A percentile compares a stretch with the other conserved stretches of the same genome.
Conservation (phyloP, 306 rosid genomes). For the Lablab purpureus region DNA sequence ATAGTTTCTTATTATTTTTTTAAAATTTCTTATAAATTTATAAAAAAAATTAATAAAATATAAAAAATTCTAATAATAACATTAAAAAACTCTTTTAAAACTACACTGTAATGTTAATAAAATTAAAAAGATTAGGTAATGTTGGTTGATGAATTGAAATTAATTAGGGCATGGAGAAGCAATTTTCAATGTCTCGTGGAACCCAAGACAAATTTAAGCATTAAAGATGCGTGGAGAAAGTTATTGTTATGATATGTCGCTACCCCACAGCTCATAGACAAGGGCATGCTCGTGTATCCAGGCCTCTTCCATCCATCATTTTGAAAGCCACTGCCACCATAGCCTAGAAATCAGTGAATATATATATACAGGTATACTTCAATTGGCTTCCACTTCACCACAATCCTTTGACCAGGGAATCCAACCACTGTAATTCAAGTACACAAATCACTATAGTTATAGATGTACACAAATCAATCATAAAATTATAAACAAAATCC, state of each 20-base stretch:
- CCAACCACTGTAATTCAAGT: no score
- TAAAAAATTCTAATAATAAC: no score
- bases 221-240: conserved; percentile 16
- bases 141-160: not conserved
- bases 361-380: conserved; percentile 29
- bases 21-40: no score
- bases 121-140: no score
- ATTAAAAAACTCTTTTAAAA: no score
- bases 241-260: conserved; percentile 29
- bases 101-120: no score
- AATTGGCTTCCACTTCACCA: conserved; percentile 26
- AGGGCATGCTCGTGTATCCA: conserved; percentile 28
- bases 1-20: no score
- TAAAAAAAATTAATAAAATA: no score
- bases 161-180: not conserved
- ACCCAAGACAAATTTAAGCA: conserved; percentile 33
- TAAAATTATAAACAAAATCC: no score
- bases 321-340: conserved; percentile 43
- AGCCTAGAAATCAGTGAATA: conserved; percentile 36
- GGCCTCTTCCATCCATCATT: conserved; percentile 30
- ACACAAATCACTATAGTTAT: no score
- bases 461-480: no score
- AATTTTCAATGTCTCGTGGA: conserved; percentile 21
- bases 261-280: conserved; percentile 40
- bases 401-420: conserved; percentile 44